Evolutionary conservation across 257 asterid genomes (phyloP).

Genomic region (Salvia rosmarinus): DNA sequence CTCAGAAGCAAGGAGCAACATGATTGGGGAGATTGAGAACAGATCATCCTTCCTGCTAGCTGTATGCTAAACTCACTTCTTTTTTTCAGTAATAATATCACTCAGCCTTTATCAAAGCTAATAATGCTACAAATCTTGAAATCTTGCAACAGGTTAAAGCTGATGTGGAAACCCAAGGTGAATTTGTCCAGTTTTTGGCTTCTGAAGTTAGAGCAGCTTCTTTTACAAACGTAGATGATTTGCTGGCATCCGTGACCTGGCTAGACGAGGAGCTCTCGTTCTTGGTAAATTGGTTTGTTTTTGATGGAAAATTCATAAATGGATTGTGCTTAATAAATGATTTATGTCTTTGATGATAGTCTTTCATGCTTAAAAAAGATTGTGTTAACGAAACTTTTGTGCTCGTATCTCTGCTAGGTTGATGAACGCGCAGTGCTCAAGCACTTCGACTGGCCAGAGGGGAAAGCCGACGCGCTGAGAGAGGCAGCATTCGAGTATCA

Average conservation of each 20-base stretch:
- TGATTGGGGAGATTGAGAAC: slow-evolving; percentile 98
- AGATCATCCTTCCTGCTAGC: slow-evolving; percentile 89
- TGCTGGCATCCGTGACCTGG: slow-evolving; percentile 92
- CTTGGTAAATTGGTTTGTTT: slow-evolving; percentile 53
- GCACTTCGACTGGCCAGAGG: slow-evolving; percentile 99
- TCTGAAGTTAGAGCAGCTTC: slow-evolving; percentile 86
- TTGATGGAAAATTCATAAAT: background rate
- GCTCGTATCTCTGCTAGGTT: slow-evolving; percentile 52
- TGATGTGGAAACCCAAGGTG: slow-evolving; percentile 98
- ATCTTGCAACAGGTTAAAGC: slow-evolving; percentile 81
- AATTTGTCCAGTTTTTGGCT: slow-evolving; percentile 87
- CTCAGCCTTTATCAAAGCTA: slow-evolving; percentile 26
- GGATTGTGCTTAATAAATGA: background rate
- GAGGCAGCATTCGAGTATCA: slow-evolving; percentile 96
- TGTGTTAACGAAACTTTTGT: background rate
- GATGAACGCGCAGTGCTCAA: slow-evolving; percentile 97
- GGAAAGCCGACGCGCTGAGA: slow-evolving; percentile 93
- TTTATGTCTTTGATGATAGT: background rate
- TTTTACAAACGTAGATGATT: slow-evolving; percentile 66
- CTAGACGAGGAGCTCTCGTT: slow-evolving; percentile 93
- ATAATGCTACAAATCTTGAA: slow-evolving; percentile 16
- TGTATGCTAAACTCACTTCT: slow-evolving; percentile 47
- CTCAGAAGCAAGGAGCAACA: slow-evolving; percentile 82
- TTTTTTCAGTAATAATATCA: slow-evolving; percentile 3
- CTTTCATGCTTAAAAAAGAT: background rate